Conservation (phyloP, 306 rosid species). For the Carpinus viminea region DNA sequence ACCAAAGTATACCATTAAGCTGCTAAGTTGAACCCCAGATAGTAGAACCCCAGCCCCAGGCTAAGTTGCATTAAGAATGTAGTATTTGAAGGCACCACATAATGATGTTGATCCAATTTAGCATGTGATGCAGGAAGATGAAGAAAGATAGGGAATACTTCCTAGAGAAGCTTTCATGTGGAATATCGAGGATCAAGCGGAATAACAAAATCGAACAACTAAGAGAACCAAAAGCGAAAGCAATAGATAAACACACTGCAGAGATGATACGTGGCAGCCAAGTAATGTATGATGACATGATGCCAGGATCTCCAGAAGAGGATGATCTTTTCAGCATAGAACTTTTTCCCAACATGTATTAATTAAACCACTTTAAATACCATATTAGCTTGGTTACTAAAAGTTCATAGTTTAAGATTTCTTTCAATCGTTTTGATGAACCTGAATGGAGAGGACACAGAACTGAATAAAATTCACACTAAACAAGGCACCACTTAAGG, state of each 20-base stretch:
- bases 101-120: conserved; percentile 10
- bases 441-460: background rate
- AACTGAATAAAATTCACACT: background rate
- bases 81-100: no score
- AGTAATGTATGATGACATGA: conserved; percentile 48
- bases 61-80: no score
- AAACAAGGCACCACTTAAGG: no score
- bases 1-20: no score
- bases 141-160: conserved; percentile 60
- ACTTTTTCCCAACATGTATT: conserved; percentile 20
- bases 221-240: conserved; percentile 40
- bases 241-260: background rate
- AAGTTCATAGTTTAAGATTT: no score
- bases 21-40: no score
- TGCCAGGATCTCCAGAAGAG: conserved; percentile 53
- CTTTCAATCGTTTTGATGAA: background rate
- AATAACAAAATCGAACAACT: conserved; percentile 38
- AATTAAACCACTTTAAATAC: background rate
- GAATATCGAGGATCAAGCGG: conserved; percentile 57
- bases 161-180: conserved; percentile 54
- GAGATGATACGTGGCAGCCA: conserved; percentile 23
- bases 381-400: background rate
- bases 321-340: conserved; percentile 28
- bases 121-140: conserved; percentile 56
- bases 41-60: no score